phyloP scores from a whole-genome alignment of 257 asterid species.

The Plantago elongata region DNA sequence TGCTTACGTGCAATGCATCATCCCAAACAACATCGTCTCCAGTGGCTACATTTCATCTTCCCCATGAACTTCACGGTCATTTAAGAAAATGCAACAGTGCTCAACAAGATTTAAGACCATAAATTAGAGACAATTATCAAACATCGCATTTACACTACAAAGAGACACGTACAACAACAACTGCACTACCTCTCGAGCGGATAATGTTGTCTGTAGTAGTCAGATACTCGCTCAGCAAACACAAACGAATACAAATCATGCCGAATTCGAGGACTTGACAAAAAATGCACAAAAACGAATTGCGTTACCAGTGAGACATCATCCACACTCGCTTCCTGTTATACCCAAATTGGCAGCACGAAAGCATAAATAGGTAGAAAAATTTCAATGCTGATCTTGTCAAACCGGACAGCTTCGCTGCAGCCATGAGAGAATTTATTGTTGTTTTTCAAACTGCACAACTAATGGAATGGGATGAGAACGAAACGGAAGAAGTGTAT shows the following conservation, averaged over 20 bases:
- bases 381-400: too few relatives aligned
- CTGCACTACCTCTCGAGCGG: conserved; percentile 69
- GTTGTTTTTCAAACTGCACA: too few relatives aligned
- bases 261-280: neutral
- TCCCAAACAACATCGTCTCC: conserved; percentile 58
- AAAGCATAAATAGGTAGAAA: neutral
- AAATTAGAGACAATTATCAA: neutral
- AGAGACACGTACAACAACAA: neutral
- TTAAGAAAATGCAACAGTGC: conserved; percentile 56
- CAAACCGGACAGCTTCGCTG: too few relatives aligned
- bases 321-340: conserved; percentile 62
- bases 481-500: too few relatives aligned
- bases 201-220: conserved; percentile 68
- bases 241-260: too few relatives aligned
- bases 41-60: conserved; percentile 30
- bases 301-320: conserved; percentile 57
- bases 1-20: conserved; percentile 64
- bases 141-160: neutral
- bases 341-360: conserved; percentile 22
- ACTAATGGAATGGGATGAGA: too few relatives aligned
- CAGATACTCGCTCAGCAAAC: conserved; percentile 28
- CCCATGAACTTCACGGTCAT: conserved; percentile 27
- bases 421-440: too few relatives aligned
- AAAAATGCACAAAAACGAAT: neutral
- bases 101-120: conserved; percentile 9